These are phyloP conservation scores for Biscogniauxia mediterranea DNA, from an alignment of 2,329 filamentous ascomycete species.

Conservation along the genomic window DNA sequence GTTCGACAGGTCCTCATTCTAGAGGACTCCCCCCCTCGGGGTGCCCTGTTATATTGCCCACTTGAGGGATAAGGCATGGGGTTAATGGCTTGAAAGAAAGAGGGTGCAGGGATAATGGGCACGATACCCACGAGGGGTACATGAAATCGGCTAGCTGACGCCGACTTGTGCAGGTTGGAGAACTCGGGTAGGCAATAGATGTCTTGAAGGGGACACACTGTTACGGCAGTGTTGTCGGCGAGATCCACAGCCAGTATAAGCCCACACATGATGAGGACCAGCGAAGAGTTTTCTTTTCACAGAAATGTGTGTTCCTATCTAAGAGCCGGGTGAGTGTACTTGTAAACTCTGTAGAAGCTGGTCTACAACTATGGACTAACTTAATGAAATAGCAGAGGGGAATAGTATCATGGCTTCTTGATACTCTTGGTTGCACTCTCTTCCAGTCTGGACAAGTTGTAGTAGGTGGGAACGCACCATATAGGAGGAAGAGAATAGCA, in stretches of 20 bases:
- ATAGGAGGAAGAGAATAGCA: constrained; percentile 1
- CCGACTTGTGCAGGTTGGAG: constrained; percentile 25
- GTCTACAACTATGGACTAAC: neutral
- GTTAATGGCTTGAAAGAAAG: constrained; percentile 19
- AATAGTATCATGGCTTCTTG: neutral
- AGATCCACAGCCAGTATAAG: neutral
- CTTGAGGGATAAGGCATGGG: constrained; percentile 25
- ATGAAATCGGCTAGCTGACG: constrained; percentile 19
- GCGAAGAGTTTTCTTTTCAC: neutral
- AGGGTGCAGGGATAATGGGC: constrained; percentile 22
- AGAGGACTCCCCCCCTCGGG: constrained; percentile 22
- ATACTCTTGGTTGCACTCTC: neutral
- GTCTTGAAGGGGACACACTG: neutral
- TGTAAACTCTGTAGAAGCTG: neutral
- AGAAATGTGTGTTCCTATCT: neutral
- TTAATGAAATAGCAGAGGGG: neutral
- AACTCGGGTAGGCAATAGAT: constrained; percentile 9
- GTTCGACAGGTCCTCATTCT: constrained; percentile 21
- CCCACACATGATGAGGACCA: neutral
- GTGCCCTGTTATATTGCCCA: constrained; percentile 30
- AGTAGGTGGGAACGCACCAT: neutral
- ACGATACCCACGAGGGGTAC: constrained; percentile 19
- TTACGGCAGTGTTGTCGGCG: neutral
- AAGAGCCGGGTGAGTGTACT: neutral
- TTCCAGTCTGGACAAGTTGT: neutral